Conservation (phyloP, 495 filamentous ascomycete genomes). For the Trichoderma gamsii region DNA sequence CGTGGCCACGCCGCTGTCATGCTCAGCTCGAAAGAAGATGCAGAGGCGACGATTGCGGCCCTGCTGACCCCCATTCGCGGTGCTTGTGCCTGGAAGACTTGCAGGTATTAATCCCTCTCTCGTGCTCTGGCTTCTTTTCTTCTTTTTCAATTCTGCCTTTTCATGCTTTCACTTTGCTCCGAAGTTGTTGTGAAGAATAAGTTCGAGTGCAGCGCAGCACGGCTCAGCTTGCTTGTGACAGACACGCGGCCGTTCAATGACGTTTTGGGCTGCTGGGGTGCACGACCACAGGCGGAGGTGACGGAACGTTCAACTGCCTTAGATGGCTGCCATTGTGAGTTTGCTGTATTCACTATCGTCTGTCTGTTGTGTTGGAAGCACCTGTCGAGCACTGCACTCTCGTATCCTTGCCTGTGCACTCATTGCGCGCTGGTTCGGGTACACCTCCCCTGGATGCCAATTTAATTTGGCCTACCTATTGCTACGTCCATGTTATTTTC, state of each 20-base stretch:
- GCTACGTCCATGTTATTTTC: neutral
- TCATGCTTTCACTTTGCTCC: neutral
- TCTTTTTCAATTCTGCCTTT: neutral
- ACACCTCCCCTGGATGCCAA: neutral
- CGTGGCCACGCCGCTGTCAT: neutral
- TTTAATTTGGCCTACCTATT: neutral
- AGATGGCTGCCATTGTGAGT: conserved; percentile 18
- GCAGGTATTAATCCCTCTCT: neutral
- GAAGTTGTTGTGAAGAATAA: neutral
- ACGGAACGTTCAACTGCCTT: conserved; percentile 11
- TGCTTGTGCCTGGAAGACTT: neutral
- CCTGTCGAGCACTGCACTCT: too few relatives aligned
- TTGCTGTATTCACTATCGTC: neutral
- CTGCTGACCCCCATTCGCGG: neutral
- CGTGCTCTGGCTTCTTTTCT: neutral
- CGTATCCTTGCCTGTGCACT: neutral
- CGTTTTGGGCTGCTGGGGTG: conserved; percentile 11
- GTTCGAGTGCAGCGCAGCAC: too few relatives aligned
- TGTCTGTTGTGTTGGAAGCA: too few relatives aligned
- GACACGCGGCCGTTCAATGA: conserved; percentile 8
- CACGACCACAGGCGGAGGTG: conserved; percentile 4
- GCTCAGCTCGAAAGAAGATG: neutral
- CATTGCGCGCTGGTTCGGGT: neutral
- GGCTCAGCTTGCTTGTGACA: neutral
- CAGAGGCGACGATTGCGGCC: neutral